Evolutionary conservation across 331 rosid species (phyloP).

Genomic region (Rhamnella rubrinervis): DNA sequence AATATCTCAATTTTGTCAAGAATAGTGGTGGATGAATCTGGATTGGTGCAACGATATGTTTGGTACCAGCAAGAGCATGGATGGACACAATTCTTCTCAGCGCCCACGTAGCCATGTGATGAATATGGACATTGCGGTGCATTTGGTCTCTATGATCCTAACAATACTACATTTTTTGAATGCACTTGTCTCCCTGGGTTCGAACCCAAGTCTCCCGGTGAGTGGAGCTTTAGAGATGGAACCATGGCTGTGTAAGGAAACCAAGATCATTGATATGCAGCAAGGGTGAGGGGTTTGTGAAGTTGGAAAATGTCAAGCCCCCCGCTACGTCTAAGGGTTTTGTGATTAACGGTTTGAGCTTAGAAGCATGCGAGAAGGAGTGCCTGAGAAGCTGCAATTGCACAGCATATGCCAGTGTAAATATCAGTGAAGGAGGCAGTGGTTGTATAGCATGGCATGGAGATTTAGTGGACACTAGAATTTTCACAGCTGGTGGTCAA

Average conservation of each 20-base stretch:
- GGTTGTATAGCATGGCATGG: constrained; percentile 56
- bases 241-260: constrained; percentile 47
- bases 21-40: constrained; percentile 9
- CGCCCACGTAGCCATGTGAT: constrained; percentile 23
- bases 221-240: constrained; percentile 38
- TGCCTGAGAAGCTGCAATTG: constrained; percentile 50
- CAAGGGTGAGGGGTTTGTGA: constrained; percentile 48
- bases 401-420: constrained; percentile 35
- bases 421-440: constrained; percentile 23
- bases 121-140: constrained; percentile 32
- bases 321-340: constrained; percentile 32
- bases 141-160: constrained; percentile 35
- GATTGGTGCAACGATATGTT: background rate
- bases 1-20: background rate
- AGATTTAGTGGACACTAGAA: constrained; percentile 31
- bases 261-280: constrained; percentile 19
- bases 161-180: background rate
- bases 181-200: constrained; percentile 49
- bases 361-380: constrained; percentile 30
- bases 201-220: constrained; percentile 23
- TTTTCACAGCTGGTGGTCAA: constrained; percentile 25
- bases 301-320: constrained; percentile 34
- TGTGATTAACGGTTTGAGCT: constrained; percentile 3
- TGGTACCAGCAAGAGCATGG: constrained; percentile 24
- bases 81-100: constrained; percentile 30